Evolutionary conservation across 1,139 yeast genomes (phyloP).

Genomic region (Pichia sp.): DNA sequence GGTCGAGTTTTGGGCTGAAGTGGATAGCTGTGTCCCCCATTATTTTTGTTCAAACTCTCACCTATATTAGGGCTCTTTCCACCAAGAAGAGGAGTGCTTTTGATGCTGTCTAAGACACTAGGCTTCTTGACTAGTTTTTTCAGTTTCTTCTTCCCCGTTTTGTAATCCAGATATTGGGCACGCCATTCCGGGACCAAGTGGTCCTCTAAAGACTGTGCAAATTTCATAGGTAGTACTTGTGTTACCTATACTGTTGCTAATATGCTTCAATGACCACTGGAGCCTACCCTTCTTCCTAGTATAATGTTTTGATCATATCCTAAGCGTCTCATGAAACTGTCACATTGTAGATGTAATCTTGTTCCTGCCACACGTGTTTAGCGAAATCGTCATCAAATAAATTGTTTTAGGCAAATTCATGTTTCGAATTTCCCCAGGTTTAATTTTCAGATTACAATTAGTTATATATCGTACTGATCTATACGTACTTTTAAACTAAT

Average conservation of each 20-base stretch:
- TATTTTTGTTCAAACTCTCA: background rate
- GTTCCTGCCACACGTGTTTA: conserved; percentile 3
- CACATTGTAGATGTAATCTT: background rate
- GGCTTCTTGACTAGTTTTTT: conserved; percentile 39
- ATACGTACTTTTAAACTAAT: background rate
- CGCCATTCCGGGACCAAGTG: conserved; percentile 83
- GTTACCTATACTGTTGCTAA: background rate
- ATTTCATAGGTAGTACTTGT: conserved; percentile 43
- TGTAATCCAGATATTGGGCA: conserved; percentile 74
- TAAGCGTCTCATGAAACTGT: background rate
- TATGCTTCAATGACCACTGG: no score
- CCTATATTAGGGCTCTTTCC: background rate
- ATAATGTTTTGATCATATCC: background rate
- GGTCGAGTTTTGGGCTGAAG: background rate
- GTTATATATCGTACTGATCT: background rate
- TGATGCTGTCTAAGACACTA: conserved; percentile 13
- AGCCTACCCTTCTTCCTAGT: no score
- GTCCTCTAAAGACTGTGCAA: conserved; percentile 55
- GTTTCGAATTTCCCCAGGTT: background rate
- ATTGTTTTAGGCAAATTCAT: background rate
- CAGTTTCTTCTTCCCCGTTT: conserved; percentile 56
- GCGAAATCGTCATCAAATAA: background rate
- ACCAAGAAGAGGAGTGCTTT: conserved; percentile 6
- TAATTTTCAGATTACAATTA: background rate
- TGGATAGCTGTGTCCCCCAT: conserved; percentile 1